Evolutionary conservation across 2,329 filamentous ascomycete species (phyloP).

Genomic region (Pseudogymnoascus sp.): DNA sequence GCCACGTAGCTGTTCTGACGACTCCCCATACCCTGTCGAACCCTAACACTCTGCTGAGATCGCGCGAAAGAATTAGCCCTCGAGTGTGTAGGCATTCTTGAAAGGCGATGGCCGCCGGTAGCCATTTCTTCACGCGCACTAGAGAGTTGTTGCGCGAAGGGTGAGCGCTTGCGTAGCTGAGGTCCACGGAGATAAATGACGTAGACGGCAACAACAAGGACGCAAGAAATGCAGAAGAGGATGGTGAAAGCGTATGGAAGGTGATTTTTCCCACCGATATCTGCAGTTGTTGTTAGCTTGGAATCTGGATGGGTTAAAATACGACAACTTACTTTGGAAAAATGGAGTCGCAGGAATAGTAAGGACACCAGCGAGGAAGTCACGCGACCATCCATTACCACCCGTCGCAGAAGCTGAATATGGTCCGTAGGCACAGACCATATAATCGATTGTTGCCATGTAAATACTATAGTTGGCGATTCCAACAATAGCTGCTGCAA

Average conservation of each 20-base stretch:
- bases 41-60: constrained; percentile 22
- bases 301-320: not conserved
- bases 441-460: constrained; percentile 72
- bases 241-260: constrained; percentile 57
- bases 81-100: constrained; percentile 16
- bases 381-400: constrained; percentile 67
- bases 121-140: constrained; percentile 23
- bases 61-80: constrained; percentile 21
- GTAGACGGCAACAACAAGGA: constrained; percentile 58
- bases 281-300: constrained; percentile 20
- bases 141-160: constrained; percentile 58
- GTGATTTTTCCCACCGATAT: constrained; percentile 48
- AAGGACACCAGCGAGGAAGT: constrained; percentile 65
- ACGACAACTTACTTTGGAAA: constrained; percentile 37
- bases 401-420: constrained; percentile 70
- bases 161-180: constrained; percentile 49
- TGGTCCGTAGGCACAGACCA: constrained; percentile 65
- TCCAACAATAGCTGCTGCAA: constrained; percentile 59
- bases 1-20: constrained; percentile 15
- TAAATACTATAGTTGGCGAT: constrained; percentile 68
- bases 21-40: constrained; percentile 21
- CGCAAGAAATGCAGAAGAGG: constrained; percentile 52
- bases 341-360: constrained; percentile 62
- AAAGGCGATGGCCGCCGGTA: constrained; percentile 10
- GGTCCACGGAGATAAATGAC: constrained; percentile 61